Base-by-base conservation (phyloP, 2,329 filamentous ascomycete genomes). In the Penicillium sp. region DNA sequence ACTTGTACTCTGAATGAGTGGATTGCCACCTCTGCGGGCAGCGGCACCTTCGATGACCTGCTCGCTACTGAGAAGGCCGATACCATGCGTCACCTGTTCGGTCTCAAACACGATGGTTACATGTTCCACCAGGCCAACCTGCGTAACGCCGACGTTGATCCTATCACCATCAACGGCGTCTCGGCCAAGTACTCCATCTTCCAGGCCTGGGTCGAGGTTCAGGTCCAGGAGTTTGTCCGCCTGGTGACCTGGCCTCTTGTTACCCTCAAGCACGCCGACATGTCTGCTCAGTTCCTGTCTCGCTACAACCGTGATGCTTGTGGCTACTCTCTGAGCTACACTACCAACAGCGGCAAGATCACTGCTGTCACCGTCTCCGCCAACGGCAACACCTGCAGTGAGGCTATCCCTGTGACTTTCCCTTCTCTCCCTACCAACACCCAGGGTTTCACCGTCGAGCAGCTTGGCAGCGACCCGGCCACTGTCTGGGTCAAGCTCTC, bases 51-150 rank as follows among this genome's bases (percentile, higher is more conserved):
- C 65, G 73, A 77, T 4, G 76, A 82, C 65, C 78, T 88, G 5
- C 75, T 88, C 7, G 72, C 74, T 3, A 75, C 81, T 42, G 84
- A 86, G 55, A 80, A 80, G 54, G 71, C 76, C 4, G 84, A 83
- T 51, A 86, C 85, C 53, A 82, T 83, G 35, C 81, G 84, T 37
- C 82, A 87, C 67, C 75, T 88, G 25, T 79, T 88, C 40, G 82
- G 80, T 13, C 78, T 88, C 6, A 81, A 82, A 63, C 82, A 81
- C 64, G 85, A 85, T 53, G 76, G 79, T 30, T 86, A 82, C 77
- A 87, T 87, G 85, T 87, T 88, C 78, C 86, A 89, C 72, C 85
- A 88, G 75, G 84, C 85, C 59, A 88, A 89, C 69, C 68, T 85
- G 61, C 82, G 85, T 58, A 81, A 83, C 48, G 75, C 76, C 3